phyloP scores from a whole-genome alignment of 495 filamentous ascomycete genomes.

The Hypoxylon lenormandii region DNA sequence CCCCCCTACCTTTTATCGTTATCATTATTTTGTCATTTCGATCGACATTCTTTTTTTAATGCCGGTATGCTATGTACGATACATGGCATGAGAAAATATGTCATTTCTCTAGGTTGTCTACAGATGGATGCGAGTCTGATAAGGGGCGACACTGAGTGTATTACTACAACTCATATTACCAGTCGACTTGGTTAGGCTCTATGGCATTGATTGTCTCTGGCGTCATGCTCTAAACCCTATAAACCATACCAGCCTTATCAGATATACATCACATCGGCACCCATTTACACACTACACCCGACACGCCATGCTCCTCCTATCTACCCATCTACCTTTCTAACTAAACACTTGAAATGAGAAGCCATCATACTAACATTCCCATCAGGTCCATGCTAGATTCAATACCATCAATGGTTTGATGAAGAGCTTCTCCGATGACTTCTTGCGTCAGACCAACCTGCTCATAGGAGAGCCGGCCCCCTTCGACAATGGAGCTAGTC shows the following conservation, averaged over 20 bases:
- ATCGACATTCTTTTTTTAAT: too few species aligned
- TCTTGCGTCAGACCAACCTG: conserved; percentile 83
- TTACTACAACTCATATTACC: background rate
- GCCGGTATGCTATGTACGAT: too few species aligned
- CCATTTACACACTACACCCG: background rate
- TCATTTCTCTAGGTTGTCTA: too few species aligned
- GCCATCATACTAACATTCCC: conserved; percentile 42
- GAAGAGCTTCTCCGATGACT: conserved; percentile 78
- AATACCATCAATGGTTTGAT: conserved; percentile 78
- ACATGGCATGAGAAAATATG: too few species aligned
- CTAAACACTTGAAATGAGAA: background rate
- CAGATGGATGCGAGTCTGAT: too few species aligned
- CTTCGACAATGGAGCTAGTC: conserved; percentile 59
- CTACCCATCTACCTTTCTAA: background rate
- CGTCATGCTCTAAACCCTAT: too few species aligned
- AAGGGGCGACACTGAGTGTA: background rate
- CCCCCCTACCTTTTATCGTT: conserved; percentile 3
- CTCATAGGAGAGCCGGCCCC: conserved; percentile 73
- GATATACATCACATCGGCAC: background rate
- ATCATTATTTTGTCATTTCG: background rate
- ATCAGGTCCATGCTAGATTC: conserved; percentile 77
- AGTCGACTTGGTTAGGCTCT: too few species aligned
- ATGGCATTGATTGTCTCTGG: too few species aligned
- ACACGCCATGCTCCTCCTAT: background rate
- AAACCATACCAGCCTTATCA: background rate